A percentile compares a stretch with the other conserved stretches of the same genome.
These are phyloP conservation scores for Colletotrichum sp. DNA, from an alignment of 2,329 filamentous ascomycete species.

Conservation along the genomic window DNA sequence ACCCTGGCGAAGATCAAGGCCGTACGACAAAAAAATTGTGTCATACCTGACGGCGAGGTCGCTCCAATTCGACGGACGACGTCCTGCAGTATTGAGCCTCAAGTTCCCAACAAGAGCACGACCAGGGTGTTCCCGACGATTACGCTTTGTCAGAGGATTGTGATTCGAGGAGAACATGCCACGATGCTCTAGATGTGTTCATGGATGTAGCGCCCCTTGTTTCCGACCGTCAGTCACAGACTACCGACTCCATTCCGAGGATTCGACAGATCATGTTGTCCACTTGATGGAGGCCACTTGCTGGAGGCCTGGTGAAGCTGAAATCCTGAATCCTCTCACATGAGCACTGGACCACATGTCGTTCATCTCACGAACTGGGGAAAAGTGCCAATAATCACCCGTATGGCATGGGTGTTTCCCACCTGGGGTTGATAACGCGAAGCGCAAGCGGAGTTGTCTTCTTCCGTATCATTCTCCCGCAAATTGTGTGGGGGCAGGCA, in stretches of 20 bases:
- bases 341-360: background rate
- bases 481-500: slow-evolving; percentile 4
- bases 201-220: background rate
- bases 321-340: background rate
- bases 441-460: slow-evolving; percentile 10
- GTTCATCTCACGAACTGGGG: background rate
- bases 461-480: background rate
- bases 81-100: background rate
- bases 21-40: background rate
- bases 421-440: slow-evolving; percentile 5
- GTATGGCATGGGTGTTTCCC: background rate
- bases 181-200: background rate
- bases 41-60: background rate
- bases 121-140: background rate
- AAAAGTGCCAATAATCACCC: background rate
- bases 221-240: background rate
- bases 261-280: background rate
- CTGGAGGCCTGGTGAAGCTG: background rate
- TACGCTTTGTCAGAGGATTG: background rate
- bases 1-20: slow-evolving; percentile 9
- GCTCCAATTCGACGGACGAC: background rate
- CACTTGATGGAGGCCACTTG: background rate
- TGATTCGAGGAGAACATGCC: background rate
- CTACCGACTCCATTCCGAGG: background rate
- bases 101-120: background rate